Evolutionary conservation across 805 yeast genomes (phyloP), one percentile per base, ranked within the genome.

Genomic region (Candida berthetii): DNA sequence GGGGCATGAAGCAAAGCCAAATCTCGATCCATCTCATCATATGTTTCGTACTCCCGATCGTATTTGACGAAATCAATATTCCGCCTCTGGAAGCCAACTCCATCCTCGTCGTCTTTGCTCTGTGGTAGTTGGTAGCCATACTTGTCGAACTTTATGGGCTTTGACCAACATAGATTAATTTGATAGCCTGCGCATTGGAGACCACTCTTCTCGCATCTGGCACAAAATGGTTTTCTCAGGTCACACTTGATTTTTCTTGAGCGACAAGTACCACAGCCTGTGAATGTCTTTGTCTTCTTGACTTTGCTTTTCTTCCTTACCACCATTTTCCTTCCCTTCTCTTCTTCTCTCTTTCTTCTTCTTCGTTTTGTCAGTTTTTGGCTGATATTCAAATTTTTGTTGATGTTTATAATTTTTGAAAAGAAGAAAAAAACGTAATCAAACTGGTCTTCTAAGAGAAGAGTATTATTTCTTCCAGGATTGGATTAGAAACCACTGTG

Each of bases 261-360:
- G 35, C 96, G 71, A 54, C 96, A 88, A 0, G 96, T 85, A 68
- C 86, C 86, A 57, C 96, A 89, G 1, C 96, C 96, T 0, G 85
- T 80, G 55, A 86, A 88, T 0, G 93, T 80, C 56, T 88, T 89
- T 8, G 76, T 74, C 43, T 80, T 63, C 46, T 62, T 68, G 8
- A 43, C 37, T 7, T 44, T 42, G 19, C 40, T 39, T 31, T 25
- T 35, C 25, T 22, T 22, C 25, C 25, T 22, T 9, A 22, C 25
- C 9, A 22, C 6, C 9, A 9, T 22, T 9, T 7, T 22, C 8
- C 8, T 22, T 22, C 8, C 6, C 25, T 22, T 7, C 9, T 22
- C n/a, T n/a, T n/a, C n/a, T n/a, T n/a, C n/a, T n/a, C n/a, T n/a
- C n/a, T n/a, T n/a, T n/a, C n/a, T n/a, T n/a, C n/a, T n/a, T n/a